Conservation (phyloP, 2,329 filamentous ascomycete genomes). For the Aspergillus fructus region DNA sequence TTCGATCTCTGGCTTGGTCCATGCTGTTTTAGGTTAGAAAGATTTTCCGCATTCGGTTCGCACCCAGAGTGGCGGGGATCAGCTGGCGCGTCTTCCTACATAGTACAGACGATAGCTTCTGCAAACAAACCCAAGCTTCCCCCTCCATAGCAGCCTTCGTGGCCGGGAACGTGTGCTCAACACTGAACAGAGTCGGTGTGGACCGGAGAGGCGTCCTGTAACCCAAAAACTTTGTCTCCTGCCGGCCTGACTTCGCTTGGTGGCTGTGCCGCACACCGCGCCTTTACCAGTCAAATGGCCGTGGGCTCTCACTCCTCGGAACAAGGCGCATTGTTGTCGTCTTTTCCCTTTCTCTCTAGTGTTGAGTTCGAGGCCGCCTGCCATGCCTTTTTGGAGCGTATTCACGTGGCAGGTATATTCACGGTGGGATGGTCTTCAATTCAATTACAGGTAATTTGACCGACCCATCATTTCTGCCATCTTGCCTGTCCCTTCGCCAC, state of each 20-base stretch:
- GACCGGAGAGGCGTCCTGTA: slow-evolving; percentile 7
- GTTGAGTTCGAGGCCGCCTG: slow-evolving; percentile 67
- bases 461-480: neutral
- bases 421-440: slow-evolving; percentile 48
- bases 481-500: neutral
- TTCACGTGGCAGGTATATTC: slow-evolving; percentile 56
- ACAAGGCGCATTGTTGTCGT: slow-evolving; percentile 24
- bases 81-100: neutral
- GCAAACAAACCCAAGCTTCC: slow-evolving; percentile 12
- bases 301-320: neutral
- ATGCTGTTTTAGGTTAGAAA: neutral
- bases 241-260: slow-evolving; percentile 9
- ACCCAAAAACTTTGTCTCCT: slow-evolving; percentile 14
- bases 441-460: slow-evolving; percentile 29
- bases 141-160: neutral
- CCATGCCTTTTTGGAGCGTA: slow-evolving; percentile 54
- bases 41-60: slow-evolving; percentile 4
- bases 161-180: slow-evolving; percentile 12
- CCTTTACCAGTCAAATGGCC: slow-evolving; percentile 19
- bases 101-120: slow-evolving; percentile 3
- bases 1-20: neutral
- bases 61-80: neutral
- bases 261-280: slow-evolving; percentile 14
- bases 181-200: slow-evolving; percentile 14
- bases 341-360: slow-evolving; percentile 60